phyloP scores from a whole-genome alignment of 2,329 filamentous ascomycete species.

The Orbilia blumenaviensis region DNA sequence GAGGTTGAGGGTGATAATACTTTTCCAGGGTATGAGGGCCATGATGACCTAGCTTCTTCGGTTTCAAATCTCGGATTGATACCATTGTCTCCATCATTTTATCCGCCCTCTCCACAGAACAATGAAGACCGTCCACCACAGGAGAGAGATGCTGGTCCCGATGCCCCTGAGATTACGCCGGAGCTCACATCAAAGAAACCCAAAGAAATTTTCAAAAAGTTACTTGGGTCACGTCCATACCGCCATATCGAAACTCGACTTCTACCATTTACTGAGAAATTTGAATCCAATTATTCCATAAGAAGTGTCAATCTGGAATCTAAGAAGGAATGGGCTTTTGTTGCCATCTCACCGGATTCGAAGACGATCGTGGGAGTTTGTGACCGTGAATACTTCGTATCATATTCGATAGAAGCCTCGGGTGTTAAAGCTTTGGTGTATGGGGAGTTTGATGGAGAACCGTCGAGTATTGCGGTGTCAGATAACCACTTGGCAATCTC shows the following conservation, averaged over 20 bases:
- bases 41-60: background rate
- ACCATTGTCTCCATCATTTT: background rate
- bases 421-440: constrained; percentile 16
- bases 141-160: background rate
- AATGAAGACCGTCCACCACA: background rate
- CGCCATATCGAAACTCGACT: constrained; percentile 14
- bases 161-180: background rate
- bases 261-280: constrained; percentile 14
- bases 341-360: constrained; percentile 43
- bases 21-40: background rate
- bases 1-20: constrained; percentile 46
- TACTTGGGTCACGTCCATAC: constrained; percentile 13
- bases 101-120: background rate
- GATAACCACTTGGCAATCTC: constrained; percentile 47
- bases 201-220: constrained; percentile 43
- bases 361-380: constrained; percentile 40
- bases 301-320: constrained; percentile 24
- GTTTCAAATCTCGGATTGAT: background rate
- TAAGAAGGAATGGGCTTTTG: constrained; percentile 48
- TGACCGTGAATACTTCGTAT: constrained; percentile 40
- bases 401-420: constrained; percentile 35
- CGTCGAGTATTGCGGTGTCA: constrained; percentile 34
- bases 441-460: constrained; percentile 45
- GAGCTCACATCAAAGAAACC: constrained; percentile 25
- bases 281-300: constrained; percentile 22